A percentile compares a stretch with the other conserved stretches of the same genome.
Conservation (phyloP, 768 basidiomycete species). For the Hygrophoropsis aurantiaca region DNA sequence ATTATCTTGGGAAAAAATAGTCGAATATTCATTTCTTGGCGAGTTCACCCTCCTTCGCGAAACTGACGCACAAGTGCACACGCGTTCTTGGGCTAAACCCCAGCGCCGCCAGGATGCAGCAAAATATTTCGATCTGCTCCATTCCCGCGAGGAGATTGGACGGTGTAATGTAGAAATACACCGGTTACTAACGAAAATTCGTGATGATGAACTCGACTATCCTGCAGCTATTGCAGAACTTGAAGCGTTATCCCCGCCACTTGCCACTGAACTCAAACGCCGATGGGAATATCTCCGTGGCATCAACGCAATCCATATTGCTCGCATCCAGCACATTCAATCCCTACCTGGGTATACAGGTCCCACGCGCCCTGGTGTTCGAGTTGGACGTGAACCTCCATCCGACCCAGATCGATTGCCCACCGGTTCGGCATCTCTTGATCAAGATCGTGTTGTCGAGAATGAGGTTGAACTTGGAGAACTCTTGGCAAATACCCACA, state of each 20-base stretch:
- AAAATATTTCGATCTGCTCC: background rate
- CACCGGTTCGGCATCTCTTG: too few species aligned
- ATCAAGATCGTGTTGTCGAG: too few species aligned
- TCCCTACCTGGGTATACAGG: background rate
- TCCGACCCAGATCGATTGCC: too few species aligned
- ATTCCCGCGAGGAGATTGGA: slow-evolving; percentile 1
- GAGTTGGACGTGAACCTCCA: too few species aligned
- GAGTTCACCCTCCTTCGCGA: background rate
- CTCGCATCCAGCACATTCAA: slow-evolving; percentile 2
- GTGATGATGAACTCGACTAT: too few species aligned
- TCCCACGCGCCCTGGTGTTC: background rate
- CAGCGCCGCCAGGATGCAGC: background rate
- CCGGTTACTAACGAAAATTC: background rate
- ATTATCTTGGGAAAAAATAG: background rate
- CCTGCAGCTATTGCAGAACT: too few species aligned
- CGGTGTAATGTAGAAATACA: slow-evolving; percentile 3
- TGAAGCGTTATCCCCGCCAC: too few species aligned
- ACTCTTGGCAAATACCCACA: too few species aligned
- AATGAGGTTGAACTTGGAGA: too few species aligned
- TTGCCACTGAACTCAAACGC: too few species aligned
- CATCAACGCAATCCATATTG: background rate
- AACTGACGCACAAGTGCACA: background rate
- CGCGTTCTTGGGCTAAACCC: background rate
- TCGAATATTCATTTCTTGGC: background rate
- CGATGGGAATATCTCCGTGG: too few species aligned